Base-by-base conservation (phyloP, 768 basidiomycete species). In the Panaeolus cyanescens region DNA sequence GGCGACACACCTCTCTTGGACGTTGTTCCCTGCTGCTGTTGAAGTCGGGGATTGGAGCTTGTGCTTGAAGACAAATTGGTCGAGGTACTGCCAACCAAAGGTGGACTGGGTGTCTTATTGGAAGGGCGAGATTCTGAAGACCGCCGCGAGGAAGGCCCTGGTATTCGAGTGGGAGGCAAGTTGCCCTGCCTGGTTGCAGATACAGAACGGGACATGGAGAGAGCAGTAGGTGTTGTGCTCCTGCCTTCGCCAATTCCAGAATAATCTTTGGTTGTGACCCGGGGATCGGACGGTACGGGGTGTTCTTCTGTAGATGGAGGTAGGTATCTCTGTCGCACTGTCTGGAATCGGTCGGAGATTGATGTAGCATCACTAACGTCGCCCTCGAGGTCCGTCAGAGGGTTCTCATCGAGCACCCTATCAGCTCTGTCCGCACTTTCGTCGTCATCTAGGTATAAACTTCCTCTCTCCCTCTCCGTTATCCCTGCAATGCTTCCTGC, bases 371-470 rank as follows among this genome's bases (percentile, higher is more conserved):
- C 33, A 33, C 32, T 28, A 28, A 5, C 45, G 32, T 63, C 62
- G 25, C 76, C 81, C 28, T 92, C 91, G 20, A 92, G 70, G 74
- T 93, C 93, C 8, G 91, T 92, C 54, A 85, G 77, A 8, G 92
- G 92, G 59, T 74, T 76, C 71, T 94, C 92, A 68, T 95, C 91
- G 61, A 92, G 69, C 33, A 94, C 90, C 67, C 82, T 82, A 12
- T 76, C 83, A 19, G 76, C 73, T 58, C 40, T 77, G 77, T 25
- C 71, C 70, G 28, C 77, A 77, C 30, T 74, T 75, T 28, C 45
- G 6, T 85, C 83, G 45, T 91, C 83, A 62, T 92, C 90, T 57
- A 93, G 76, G 64, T 85, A 85, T 57, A 92, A 73, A 66, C 91
- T 92, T 45, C 81, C 88, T 61, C 86, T 78, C 5, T 76, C 79